Evolutionary conservation across 257 asterid genomes (phyloP), one percentile per base, ranked within the genome.

Genomic region (Craterostigma plantagineum): DNA sequence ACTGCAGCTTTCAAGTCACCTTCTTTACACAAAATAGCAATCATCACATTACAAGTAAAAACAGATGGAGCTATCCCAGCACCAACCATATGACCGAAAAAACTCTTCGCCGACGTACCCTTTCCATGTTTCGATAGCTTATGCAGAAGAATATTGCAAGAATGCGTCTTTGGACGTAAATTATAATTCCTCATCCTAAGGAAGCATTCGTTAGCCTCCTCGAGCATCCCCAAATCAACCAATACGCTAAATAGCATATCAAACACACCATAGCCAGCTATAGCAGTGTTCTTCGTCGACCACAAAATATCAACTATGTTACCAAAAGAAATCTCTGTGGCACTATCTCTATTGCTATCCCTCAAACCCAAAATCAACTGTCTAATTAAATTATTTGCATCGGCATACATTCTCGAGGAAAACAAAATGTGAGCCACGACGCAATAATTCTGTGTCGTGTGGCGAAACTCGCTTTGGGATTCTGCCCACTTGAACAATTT

Each of bases 201-300:
- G 62, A 86, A 86, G 64, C 85, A 81, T 38, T 69, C 70, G 49
- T 63, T 63, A 34, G 95, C 97, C 58, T 81, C 97, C 56, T 76
- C 83, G 11, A 73, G 68, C 69, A 65, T 58, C 7, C 72, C 93
- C 63, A 71, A 50, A 57, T 81, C 92, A 60, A 86, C 62, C 41
- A 78, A 57, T 23, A 73, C 91, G 54, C 80, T 70, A 56, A 81
- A 81, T 15, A 81, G 65, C 17, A 66, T 68, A 57, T 81, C 95
- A 54, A 78, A 86, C 33, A 86, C 84, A 35, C 91, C 93, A 43
- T 65, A 74, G 40, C 96, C 90, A 3, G 85, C 77, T 13, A 64
- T 23, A 16, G 76, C 71, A 53, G 70, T 66, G 42, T 63, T 73
- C 61, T 82, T 63, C 10, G 90, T 73, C 36, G 56, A 65, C 97